Base-by-base conservation (phyloP, 306 rosid species). In the Cicer yamashitae region DNA sequence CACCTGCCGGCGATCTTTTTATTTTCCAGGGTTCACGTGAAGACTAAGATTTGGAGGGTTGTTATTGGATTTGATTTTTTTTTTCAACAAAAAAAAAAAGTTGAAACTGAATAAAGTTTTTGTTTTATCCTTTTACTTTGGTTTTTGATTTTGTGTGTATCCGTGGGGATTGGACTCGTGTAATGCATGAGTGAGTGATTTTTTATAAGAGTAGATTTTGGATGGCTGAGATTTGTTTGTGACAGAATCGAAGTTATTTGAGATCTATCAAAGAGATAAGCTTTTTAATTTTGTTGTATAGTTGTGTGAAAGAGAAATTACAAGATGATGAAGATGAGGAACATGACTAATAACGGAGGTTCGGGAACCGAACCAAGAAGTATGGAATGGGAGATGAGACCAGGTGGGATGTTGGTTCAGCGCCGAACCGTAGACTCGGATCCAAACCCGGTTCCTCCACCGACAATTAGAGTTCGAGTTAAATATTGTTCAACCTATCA, bases 371-470 rank as follows among this genome's bases (percentile, higher is more conserved):
- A 86, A 82, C 8, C 87, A 0, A 75, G 84, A 67, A 44, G 83
- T 1, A 60, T 66, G 67, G 98, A 89, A 56, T 93, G 98, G 97
- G 98, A 93, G 87, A 76, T 91, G 67, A 68, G 98, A 67, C 98
- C 98, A 0, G 97, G 98, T 22, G 98, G 98, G 78, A 89, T 93
- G 98, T 39, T 93, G 73, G 98, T 93, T 70, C 98, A 93, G 86
- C 88, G 86, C 40, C 86, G 98, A 71, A 75, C 48, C 74, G 50
- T 59, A 9, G 90, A 81, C 75, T 81, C 93, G 38, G 98, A 89
- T 82, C 84, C 60, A 25, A 84, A 72, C 82, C 64, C 89, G 1
- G 86, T 72, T 7, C 89, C 90, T 10, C 78, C 88, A 47, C 93
- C 97, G 80, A 88, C 85, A 43, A 83, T 93, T 75, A 71, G 93